phyloP scores from a whole-genome alignment of 148 eudicot genomes.

The Chenopodium suecicum region DNA sequence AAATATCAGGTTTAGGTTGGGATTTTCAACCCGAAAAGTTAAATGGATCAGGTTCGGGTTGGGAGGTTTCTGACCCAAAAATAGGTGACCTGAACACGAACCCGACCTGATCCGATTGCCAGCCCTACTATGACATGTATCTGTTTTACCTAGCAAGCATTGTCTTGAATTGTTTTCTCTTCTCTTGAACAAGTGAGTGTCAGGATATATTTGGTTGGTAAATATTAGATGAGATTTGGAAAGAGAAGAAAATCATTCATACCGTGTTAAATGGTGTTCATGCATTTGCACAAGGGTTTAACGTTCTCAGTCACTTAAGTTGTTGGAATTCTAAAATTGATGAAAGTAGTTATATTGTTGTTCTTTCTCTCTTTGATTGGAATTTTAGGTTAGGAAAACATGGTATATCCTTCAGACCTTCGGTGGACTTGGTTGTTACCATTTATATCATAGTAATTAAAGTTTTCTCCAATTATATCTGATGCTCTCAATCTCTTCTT shows the following conservation, averaged over 20 bases:
- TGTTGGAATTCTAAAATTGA: background rate
- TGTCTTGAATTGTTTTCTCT: background rate
- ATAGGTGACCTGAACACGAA: no score
- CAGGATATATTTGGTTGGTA: background rate
- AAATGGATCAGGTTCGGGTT: no score
- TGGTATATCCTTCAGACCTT: background rate
- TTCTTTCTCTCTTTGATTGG: background rate
- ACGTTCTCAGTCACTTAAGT: background rate
- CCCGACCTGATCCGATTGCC: no score
- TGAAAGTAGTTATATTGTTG: background rate
- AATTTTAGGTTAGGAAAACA: background rate
- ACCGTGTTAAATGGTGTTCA: background rate
- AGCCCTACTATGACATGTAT: background rate
- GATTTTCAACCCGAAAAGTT: no score
- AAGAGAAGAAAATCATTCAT: background rate
- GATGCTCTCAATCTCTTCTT: constrained; percentile 13
- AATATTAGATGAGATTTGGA: background rate
- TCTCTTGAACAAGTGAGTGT: background rate
- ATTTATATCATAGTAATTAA: constrained; percentile 4
- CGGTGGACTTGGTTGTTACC: background rate
- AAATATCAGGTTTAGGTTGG: no score
- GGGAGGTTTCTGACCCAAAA: no score
- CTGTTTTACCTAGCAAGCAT: background rate
- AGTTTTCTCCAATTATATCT: background rate
- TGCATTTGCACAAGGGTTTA: background rate